phyloP scores from a whole-genome alignment of 176 grass and related monocot species.

The Luzula sylvatica region DNA sequence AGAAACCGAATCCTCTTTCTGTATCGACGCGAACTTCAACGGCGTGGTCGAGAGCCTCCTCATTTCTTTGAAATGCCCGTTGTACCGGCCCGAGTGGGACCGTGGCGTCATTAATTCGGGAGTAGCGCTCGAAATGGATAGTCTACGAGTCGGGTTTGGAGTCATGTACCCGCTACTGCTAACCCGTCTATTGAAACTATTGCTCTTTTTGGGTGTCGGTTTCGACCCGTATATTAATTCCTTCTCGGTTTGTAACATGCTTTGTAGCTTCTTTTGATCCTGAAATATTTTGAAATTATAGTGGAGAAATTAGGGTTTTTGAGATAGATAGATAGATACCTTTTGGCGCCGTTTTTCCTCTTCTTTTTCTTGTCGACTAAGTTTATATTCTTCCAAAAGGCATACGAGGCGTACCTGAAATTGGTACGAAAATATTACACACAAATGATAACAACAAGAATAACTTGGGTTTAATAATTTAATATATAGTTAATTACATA shows the following conservation, averaged over 20 bases:
- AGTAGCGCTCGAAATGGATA: conserved; percentile 54
- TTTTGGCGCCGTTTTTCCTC: conserved; percentile 59
- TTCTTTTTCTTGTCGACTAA: conserved; percentile 57
- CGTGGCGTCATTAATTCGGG: conserved; percentile 79
- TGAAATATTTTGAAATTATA: conserved; percentile 16
- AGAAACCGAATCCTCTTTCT: conserved; percentile 64
- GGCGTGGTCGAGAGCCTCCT: conserved; percentile 49
- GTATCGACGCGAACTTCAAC: conserved; percentile 45
- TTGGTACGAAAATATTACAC: conserved; percentile 14
- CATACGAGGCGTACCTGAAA: conserved; percentile 74
- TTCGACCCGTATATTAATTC: conserved; percentile 72
- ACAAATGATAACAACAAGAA: too few species aligned
- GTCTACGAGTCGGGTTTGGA: conserved; percentile 35
- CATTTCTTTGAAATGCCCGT: conserved; percentile 58
- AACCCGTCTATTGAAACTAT: conserved; percentile 58
- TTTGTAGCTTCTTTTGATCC: conserved; percentile 95
- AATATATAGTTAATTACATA: too few species aligned
- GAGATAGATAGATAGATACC: conserved; percentile 32
- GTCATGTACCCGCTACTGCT: conserved; percentile 82
- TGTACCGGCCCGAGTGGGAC: conserved; percentile 65
- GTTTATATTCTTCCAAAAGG: conserved; percentile 90
- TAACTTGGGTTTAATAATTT: too few species aligned
- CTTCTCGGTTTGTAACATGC: conserved; percentile 61
- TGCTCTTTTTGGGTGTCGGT: conserved; percentile 41
- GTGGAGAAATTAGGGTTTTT: neutral